phyloP scores from a whole-genome alignment of 192 early-diverging fungal species.

The Coemansia sp. region DNA sequence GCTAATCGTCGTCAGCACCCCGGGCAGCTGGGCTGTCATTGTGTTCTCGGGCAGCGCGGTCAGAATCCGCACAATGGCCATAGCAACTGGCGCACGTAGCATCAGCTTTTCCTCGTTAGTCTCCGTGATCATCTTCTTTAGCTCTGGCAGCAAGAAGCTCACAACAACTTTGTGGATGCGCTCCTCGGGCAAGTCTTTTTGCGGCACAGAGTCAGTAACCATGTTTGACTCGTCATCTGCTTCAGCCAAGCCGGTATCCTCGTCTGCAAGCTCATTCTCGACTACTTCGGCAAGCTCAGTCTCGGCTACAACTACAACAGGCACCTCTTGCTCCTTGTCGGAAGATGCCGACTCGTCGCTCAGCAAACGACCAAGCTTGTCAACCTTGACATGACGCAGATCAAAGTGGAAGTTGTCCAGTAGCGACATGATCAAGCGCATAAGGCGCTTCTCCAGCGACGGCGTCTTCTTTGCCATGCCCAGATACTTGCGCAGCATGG shows the following conservation, averaged over 20 bases:
- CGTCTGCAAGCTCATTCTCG: constrained; percentile 3
- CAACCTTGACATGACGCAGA: constrained; percentile 59
- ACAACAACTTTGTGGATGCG: constrained; percentile 76
- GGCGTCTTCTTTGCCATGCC: constrained; percentile 61
- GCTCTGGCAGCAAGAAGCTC: constrained; percentile 73
- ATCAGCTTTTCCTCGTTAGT: constrained; percentile 71
- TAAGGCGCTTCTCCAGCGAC: constrained; percentile 76
- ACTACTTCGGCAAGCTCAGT: neutral
- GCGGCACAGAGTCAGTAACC: constrained; percentile 14
- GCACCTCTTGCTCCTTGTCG: neutral
- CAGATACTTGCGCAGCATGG: constrained; percentile 70
- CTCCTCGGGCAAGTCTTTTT: constrained; percentile 10
- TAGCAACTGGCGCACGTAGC: constrained; percentile 79
- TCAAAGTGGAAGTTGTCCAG: constrained; percentile 94
- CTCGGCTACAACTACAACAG: constrained; percentile 23
- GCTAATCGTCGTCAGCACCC: constrained; percentile 82
- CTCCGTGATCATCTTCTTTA: constrained; percentile 71
- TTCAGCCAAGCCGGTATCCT: constrained; percentile 34
- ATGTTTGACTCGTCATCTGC: constrained; percentile 36
- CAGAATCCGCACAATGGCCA: constrained; percentile 83
- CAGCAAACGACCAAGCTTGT: constrained; percentile 27
- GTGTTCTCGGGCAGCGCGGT: constrained; percentile 73
- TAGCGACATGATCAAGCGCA: constrained; percentile 75
- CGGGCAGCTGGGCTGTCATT: constrained; percentile 77
- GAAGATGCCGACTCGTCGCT: constrained; percentile 12